Base-by-base conservation (phyloP, 2,329 filamentous ascomycete genomes). In the Aspergillus candidus region DNA sequence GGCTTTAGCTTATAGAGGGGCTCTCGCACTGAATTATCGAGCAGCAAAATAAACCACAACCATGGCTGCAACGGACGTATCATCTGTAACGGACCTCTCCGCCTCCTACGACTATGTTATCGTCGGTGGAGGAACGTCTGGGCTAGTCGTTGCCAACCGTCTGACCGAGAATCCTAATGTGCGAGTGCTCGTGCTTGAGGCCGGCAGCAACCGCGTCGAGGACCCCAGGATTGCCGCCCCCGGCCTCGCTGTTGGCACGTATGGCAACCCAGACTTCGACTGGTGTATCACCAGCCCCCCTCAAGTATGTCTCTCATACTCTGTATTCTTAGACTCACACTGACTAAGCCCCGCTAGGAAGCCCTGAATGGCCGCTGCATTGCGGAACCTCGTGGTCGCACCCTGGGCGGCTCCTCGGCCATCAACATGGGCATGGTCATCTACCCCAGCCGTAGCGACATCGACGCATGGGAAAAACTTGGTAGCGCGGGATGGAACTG, bases 361-460 rank as follows among this genome's bases (percentile, higher is more conserved):
- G 45, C 51, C 17, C 63, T 75, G 7, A 62, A 65, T 22, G 63
- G 63, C 17, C 65, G 71, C 3, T 47, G 59, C 1, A 64, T 74
- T 11, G 38, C 56, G 6, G 67, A 71, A 33, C 67, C 66, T 29
- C 63, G 72, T 8, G 74, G 71, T 30, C 72, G 72, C 45, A 72
- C 74, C 0, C 60, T 77, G 0, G 74, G 74, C 6, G 74, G 74
- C 11, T 70, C 67, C 13, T 71, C 61, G 11, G 65, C 70, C 1
- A 49, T 74, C 15, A 74, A 75, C 48, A 66, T 72, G 37, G 60
- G 57, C 22, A 47, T 52, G 43, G 32, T 48, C 3, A 42, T 54
- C 32, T 55, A 53, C 14, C 51, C 51, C 7, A 47, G 35, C 10
- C 55, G 55, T 14, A 54, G 57, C 3, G 72, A 72, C 38, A 71